Percentiles rank a stretch among this genome's conserved stretches.
Evolutionary conservation across 2,329 filamentous ascomycete genomes (phyloP).

Genomic region (Penicillium sp.): DNA sequence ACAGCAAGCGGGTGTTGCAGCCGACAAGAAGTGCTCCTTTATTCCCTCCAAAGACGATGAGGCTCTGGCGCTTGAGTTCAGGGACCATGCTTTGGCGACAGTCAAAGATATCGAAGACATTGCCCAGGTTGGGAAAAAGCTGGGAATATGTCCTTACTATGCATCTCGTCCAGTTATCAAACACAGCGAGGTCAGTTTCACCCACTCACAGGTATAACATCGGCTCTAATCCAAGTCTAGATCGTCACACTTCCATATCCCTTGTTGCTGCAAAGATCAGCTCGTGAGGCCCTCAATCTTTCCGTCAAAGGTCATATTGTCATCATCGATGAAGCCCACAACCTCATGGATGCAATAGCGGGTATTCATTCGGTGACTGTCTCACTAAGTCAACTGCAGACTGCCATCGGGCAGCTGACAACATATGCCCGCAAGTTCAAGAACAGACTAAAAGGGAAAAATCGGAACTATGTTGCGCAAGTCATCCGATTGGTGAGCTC

Average conservation of each 20-base stretch:
- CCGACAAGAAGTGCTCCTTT: slow-evolving; percentile 70
- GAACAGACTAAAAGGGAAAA: slow-evolving; percentile 83
- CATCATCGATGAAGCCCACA: slow-evolving; percentile 97
- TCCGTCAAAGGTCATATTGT: slow-evolving; percentile 84
- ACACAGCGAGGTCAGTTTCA: slow-evolving; percentile 62
- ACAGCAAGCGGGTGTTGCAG: slow-evolving; percentile 66
- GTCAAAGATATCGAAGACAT: slow-evolving; percentile 94
- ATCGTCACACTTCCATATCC: slow-evolving; percentile 93
- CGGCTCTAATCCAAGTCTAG: slow-evolving; percentile 32
- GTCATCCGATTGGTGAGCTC: slow-evolving; percentile 80
- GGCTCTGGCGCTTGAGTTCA: slow-evolving; percentile 71
- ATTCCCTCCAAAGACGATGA: slow-evolving; percentile 76
- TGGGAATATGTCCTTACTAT: slow-evolving; percentile 92
- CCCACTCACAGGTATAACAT: not conserved
- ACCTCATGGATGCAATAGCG: slow-evolving; percentile 91
- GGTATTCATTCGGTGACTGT: slow-evolving; percentile 81
- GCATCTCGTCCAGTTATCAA: slow-evolving; percentile 83
- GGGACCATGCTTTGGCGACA: slow-evolving; percentile 77
- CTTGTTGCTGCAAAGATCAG: slow-evolving; percentile 78
- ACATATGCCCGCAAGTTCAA: slow-evolving; percentile 85
- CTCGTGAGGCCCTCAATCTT: slow-evolving; percentile 81
- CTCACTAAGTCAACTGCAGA: slow-evolving; percentile 67
- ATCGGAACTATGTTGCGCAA: slow-evolving; percentile 86
- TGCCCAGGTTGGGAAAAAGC: slow-evolving; percentile 69
- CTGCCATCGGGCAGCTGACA: slow-evolving; percentile 71